Conservation (phyloP, 2,329 filamentous ascomycete genomes). For the Hymenoscyphus fraxineus region DNA sequence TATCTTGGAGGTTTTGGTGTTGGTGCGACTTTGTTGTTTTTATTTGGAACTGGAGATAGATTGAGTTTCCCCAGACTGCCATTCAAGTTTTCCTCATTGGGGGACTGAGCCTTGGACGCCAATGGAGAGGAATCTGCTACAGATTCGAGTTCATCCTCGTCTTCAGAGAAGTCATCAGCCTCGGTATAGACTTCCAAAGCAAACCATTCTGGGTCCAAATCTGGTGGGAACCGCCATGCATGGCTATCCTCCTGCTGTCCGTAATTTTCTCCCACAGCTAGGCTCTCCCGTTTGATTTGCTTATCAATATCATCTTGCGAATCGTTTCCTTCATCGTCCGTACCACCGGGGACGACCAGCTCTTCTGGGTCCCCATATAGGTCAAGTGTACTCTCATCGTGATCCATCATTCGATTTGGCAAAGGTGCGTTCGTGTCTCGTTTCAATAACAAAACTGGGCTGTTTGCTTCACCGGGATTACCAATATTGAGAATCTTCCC, state of each 20-base stretch:
- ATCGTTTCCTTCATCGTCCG: constrained; percentile 27
- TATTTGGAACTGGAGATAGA: background rate
- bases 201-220: constrained; percentile 70
- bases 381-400: constrained; percentile 25
- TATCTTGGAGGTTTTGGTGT: background rate
- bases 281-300: constrained; percentile 34
- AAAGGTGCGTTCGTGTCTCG: constrained; percentile 63
- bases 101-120: constrained; percentile 17
- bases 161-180: constrained; percentile 48
- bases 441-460: constrained; percentile 64
- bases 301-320: constrained; percentile 34
- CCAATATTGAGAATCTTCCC: constrained; percentile 72
- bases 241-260: constrained; percentile 7
- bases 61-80: constrained; percentile 25
- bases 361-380: constrained; percentile 21
- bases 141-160: constrained; percentile 39
- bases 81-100: constrained; percentile 16
- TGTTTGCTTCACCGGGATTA: constrained; percentile 61
- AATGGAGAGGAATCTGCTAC: constrained; percentile 23
- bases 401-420: constrained; percentile 61
- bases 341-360: background rate
- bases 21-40: constrained; percentile 5
- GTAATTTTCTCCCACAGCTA: constrained; percentile 17
- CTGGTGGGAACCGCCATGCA: constrained; percentile 54
- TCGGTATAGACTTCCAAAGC: constrained; percentile 70